Base-by-base conservation (phyloP, 441 rosid species). In the Populus tomentosa region DNA sequence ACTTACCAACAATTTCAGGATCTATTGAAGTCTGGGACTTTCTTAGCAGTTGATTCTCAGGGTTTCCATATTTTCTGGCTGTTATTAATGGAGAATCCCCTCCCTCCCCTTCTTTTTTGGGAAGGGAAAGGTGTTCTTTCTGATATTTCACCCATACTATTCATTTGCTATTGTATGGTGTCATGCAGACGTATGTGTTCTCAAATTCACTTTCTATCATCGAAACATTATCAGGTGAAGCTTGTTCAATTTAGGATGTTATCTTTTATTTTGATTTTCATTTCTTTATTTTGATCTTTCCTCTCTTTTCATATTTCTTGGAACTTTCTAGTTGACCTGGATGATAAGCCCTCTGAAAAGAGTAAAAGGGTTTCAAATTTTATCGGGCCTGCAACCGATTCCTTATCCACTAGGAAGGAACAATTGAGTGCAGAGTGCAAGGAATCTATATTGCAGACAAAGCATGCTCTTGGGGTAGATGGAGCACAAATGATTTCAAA, bases 21-120 rank as follows among this genome's bases (percentile, higher is more conserved):
- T 97, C 98, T 24, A 90, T 97, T 84, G 99, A 97, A 85, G 98
- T 97, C 80, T 93, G 99, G 99, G 98, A 94, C 89, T 97, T 97
- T 80, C 90, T 97, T 75, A 93, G 96, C 76, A n/a, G 94, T 97
- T 78, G 99, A 97, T 88, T 97, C 99, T 62, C 99, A 94, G 98
- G 98, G 99, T 94, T 85, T 79, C 67, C 67, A 67, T n/a, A 62
- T 79, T 78, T 73, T 84, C 77, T 50, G 13, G 13, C 70, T 68
- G 26, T 53, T 75, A 3, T 76, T 78, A 14, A 30, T 26, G 20
- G 71, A 33, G 64, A 36, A 33, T 74, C 1, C 70, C n/a, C 20
- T 35, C 73, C 10, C 73, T 5, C 9, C 30, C 64, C 1, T 42
- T 23, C 13, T 2, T 65, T 23, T 28, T 59, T 21, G 46, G 24